Evolutionary conservation across 331 rosid species (phyloP), one percentile per base, ranked within the genome.

Genomic region (Saraca asoca): DNA sequence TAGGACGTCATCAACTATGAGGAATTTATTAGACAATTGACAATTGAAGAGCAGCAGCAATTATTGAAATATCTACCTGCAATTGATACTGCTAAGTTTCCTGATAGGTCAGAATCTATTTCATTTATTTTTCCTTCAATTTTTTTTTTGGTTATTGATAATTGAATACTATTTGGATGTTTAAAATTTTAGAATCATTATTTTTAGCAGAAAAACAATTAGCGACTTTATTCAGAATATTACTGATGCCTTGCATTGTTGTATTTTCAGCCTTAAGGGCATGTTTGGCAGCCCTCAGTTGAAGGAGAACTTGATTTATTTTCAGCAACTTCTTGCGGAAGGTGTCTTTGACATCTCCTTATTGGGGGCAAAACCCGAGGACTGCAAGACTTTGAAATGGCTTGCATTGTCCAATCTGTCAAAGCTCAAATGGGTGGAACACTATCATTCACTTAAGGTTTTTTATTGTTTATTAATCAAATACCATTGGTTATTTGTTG

Each of bases 241-340:
- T 24, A 24, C 31, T 3, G 1, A 1, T 24, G 31, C 31, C 31
- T 24, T 24, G 31, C 31, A 24, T 24, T 24, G n/a, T 24, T 63
- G 70, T 74, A 37, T 83, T 19, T 79, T 86, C 91, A 94, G 99
- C 91, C 87, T 90, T 61, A 79, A 72, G 69, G 72, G 68, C 79
- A 80, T 88, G 96, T 94, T 94, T 54, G 78, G 74, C 24, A 82
- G 95, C 78, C 71, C 89, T 70, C 88, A 88, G 59, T 90, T 94
- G 85, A 84, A 75, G 78, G 99, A 94, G 80, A 86, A 83, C 79
- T 58, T 90, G 12, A 75, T 74, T 69, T 81, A 83, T 78, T 85
- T 88, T 77, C 99, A 90, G 81, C 89, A 86, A 85, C 88, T 94
- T 73, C 96, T 94, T 13, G 74, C 66, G 12, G 95, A 88, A 80